A percentile compares a stretch with the other conserved stretches of the same genome.
phyloP scores from a whole-genome alignment of 805 yeast species.

The Candida chauliodis region DNA sequence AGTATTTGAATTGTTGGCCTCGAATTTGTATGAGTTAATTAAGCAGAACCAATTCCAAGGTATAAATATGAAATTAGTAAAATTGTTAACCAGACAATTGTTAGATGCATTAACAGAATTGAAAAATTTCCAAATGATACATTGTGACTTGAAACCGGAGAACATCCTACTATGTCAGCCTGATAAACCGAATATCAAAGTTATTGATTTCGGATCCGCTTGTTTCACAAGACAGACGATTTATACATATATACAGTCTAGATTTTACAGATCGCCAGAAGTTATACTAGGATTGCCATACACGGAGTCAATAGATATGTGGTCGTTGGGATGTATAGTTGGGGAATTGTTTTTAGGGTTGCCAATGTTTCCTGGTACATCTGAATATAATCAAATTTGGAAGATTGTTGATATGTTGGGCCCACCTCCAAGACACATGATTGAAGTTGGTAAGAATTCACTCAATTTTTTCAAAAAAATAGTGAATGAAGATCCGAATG shows the following conservation, averaged over 20 bases:
- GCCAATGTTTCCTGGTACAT: conserved; percentile 91
- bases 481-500: conserved; percentile 15
- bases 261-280: conserved; percentile 94
- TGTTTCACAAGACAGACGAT: conserved; percentile 88
- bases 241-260: conserved; percentile 86
- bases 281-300: conserved; percentile 89
- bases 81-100: conserved; percentile 74
- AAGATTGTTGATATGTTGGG: conserved; percentile 83
- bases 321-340: conserved; percentile 94
- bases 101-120: conserved; percentile 76
- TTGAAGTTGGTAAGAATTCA: conserved; percentile 89
- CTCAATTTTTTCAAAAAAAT: conserved; percentile 58
- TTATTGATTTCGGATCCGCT: conserved; percentile 95
- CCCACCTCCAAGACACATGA: conserved; percentile 91
- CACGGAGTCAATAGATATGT: conserved; percentile 90
- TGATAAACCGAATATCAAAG: conserved; percentile 81
- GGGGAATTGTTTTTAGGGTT: conserved; percentile 88
- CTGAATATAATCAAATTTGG: conserved; percentile 86
- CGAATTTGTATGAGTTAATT: conserved; percentile 84
- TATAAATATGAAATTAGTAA: conserved; percentile 71
- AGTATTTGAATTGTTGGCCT: conserved; percentile 85
- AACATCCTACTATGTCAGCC: conserved; percentile 78
- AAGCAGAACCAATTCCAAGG: conserved; percentile 95
- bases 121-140: conserved; percentile 81
- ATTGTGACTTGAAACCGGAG: conserved; percentile 96